phyloP scores from a whole-genome alignment of 805 yeast genomes.

The Candida caryicola region DNA sequence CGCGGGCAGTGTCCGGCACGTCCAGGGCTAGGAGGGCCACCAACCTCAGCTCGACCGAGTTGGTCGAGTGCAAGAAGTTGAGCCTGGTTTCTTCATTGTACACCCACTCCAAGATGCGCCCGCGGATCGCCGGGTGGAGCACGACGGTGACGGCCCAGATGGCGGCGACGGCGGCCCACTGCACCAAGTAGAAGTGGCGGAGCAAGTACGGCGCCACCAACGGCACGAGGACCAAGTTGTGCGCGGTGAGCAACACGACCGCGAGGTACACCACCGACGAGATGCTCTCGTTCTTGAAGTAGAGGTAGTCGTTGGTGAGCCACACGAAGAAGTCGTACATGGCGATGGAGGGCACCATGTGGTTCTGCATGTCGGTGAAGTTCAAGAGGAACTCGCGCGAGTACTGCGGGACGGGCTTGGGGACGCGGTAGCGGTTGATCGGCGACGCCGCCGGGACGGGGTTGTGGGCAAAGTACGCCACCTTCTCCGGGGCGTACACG shows the following conservation, averaged over 20 bases:
- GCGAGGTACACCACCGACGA: constrained; percentile 51
- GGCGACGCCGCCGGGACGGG: constrained; percentile 49
- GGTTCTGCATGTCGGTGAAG: constrained; percentile 80
- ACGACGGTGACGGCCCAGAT: constrained; percentile 49
- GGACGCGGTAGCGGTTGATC: constrained; percentile 45
- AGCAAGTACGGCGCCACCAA: constrained; percentile 29
- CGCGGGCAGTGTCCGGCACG: constrained; percentile 6
- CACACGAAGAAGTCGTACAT: constrained; percentile 56
- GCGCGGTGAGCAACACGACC: constrained; percentile 21
- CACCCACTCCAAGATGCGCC: constrained; percentile 42
- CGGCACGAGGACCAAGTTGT: constrained; percentile 23
- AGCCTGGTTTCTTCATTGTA: constrained; percentile 67
- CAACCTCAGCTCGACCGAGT: constrained; percentile 44
- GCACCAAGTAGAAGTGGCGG: constrained; percentile 11
- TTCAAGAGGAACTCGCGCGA: constrained; percentile 76
- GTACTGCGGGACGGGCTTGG: constrained; percentile 74
- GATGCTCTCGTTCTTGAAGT: constrained; percentile 59
- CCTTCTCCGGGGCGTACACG: constrained; percentile 60
- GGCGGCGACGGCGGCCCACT: constrained; percentile 24
- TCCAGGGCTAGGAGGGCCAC: constrained; percentile 9
- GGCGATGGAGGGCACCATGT: constrained; percentile 62
- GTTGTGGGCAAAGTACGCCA: constrained; percentile 20
- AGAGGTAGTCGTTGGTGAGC: constrained; percentile 54
- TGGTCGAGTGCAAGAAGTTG: constrained; percentile 45
- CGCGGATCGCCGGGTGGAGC: constrained; percentile 56